Base-by-base conservation (phyloP, 805 yeast genomes). In the Scheffersomyces coipomensis region DNA sequence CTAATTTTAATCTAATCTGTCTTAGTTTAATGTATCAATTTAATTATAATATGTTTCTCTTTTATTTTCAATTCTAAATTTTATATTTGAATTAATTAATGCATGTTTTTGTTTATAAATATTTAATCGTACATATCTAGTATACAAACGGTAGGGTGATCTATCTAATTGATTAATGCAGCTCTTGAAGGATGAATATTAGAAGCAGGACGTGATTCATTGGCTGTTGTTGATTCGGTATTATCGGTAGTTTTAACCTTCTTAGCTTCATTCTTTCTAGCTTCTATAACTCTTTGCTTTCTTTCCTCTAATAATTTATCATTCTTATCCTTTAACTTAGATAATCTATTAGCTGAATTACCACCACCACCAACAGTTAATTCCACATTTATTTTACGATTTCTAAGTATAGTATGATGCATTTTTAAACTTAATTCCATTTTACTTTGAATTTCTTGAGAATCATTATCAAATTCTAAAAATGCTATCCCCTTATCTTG, bases 331-430 rank as follows among this genome's bases (percentile, higher is more conserved):
- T 79, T 78, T 51, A 93, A 73, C 63, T 93, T 93, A 39, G 77
- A 39, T 26, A 78, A 51, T 54, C 95, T 68, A 30, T 68, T 73
- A 42, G 75, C 67, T 8, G 95, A 81, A 59, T 91, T 91, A 40
- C 97, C 97, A 34, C 99, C 99, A 30, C 99, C 99, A 40, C 99
- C 99, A 36, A 88, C 99, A 2, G 98, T 93, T 52, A 93, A 73
- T 60, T 93, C 99, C 25, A 93, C 97, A 56, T 93, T 93, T 55
- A 93, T 90, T 59, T 83, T 88, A 49, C 97, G 75, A 32, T 76
- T 73, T 41, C 78, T 74, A 47, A 91, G 58, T 8, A 68, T 52
- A 3, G 91, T 73, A 62, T 88, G 96, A 61, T 93, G 97, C 71
- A 86, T 76, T 46, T 84, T 71, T 51, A 93, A 71, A 0, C 97